These are phyloP conservation scores for Noccaea bulbosa DNA, from an alignment of 345 rosid genomes.

Conservation along the genomic window DNA sequence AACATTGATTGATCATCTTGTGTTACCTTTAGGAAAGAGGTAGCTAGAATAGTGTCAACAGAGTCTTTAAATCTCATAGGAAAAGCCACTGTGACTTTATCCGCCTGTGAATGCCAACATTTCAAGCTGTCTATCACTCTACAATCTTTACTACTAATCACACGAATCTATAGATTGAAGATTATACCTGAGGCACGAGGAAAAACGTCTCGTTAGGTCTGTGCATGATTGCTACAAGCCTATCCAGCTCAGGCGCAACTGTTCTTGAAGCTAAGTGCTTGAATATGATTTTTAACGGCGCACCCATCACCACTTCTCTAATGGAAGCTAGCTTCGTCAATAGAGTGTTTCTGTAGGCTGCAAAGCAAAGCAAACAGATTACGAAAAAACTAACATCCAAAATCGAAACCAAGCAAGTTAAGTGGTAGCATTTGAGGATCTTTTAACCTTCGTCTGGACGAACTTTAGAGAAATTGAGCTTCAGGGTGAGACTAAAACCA, in stretches of 20 bases:
- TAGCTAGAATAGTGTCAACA: conserved; percentile 75
- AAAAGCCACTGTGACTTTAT: conserved; percentile 81
- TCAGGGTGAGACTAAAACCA: conserved; percentile 91
- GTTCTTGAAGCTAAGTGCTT: conserved; percentile 78
- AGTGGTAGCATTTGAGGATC: conserved; percentile 2
- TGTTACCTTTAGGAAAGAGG: conserved; percentile 91
- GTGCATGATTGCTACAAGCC: conserved; percentile 84
- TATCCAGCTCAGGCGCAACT: conserved; percentile 58
- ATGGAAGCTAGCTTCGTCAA: conserved; percentile 84
- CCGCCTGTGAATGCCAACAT: conserved; percentile 59
- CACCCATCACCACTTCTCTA: conserved; percentile 90
- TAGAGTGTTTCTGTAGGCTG: conserved; percentile 63
- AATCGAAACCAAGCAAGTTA: background rate
- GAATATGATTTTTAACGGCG: conserved; percentile 74
- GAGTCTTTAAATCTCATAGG: conserved; percentile 96
- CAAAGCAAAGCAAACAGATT: conserved; percentile 24
- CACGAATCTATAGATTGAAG: background rate
- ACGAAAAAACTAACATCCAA: background rate
- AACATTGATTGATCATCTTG: background rate
- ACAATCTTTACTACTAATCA: conserved; percentile 7
- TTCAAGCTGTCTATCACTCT: conserved; percentile 16
- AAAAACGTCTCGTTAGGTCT: conserved; percentile 93
- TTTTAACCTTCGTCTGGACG: conserved; percentile 84
- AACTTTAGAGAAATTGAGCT: conserved; percentile 83
- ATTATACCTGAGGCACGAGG: conserved; percentile 74